Evolutionary conservation across 2,329 filamentous ascomycete species (phyloP).

Genomic region (Colletotrichum liaoningense): DNA sequence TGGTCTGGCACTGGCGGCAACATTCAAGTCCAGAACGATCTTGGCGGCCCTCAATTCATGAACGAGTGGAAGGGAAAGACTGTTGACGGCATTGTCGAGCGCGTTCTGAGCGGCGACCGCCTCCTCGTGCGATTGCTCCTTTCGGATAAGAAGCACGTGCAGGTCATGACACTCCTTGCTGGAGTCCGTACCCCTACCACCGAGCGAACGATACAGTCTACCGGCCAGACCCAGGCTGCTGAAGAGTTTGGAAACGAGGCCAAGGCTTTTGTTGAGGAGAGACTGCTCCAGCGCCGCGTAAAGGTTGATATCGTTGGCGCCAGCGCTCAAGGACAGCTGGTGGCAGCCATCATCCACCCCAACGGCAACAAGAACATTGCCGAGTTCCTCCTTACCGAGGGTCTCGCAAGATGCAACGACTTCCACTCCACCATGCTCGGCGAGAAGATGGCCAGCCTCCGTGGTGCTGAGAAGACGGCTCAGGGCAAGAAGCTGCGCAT

Average conservation of each 20-base stretch:
- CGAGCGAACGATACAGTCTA: conserved; percentile 82
- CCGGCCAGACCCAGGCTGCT: conserved; percentile 82
- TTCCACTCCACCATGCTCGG: conserved; percentile 95
- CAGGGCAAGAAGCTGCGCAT: conserved; percentile 81
- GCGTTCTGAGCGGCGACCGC: conserved; percentile 91
- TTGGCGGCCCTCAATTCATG: conserved; percentile 82
- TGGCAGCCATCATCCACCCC: conserved; percentile 88
- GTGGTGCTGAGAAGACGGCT: conserved; percentile 87
- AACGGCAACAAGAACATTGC: conserved; percentile 83
- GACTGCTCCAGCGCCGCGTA: conserved; percentile 87
- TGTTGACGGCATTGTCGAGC: conserved; percentile 88
- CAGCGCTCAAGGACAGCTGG: conserved; percentile 91
- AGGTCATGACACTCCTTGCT: conserved; percentile 89
- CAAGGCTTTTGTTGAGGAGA: conserved; percentile 85
- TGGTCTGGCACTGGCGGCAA: conserved; percentile 76
- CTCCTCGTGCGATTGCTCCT: conserved; percentile 85
- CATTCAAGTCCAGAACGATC: conserved; percentile 85
- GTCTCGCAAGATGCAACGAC: conserved; percentile 92
- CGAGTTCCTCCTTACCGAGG: conserved; percentile 88
- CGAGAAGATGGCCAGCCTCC: conserved; percentile 84
- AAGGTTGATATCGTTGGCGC: conserved; percentile 86
- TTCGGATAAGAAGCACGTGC: conserved; percentile 84
- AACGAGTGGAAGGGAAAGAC: conserved; percentile 87
- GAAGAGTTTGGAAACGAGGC: conserved; percentile 94
- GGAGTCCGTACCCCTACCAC: conserved; percentile 92